These are phyloP conservation scores for Panellus pusillus DNA, from an alignment of 768 basidiomycete species.

Conservation along the genomic window DNA sequence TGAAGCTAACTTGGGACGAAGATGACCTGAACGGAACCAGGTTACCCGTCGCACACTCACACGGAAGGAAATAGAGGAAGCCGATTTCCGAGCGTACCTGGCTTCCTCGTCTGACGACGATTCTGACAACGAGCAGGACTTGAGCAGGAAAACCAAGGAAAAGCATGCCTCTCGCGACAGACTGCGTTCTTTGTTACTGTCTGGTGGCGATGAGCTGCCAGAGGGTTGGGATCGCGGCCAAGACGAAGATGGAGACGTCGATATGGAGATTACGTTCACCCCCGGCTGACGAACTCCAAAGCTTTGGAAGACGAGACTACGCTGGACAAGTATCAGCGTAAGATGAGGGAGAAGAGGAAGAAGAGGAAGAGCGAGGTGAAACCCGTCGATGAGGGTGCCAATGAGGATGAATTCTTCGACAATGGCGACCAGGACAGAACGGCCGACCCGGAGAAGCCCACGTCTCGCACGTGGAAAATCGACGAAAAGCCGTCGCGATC, in stretches of 20 bases:
- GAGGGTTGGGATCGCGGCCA: conserved; percentile 76
- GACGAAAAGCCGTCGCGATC: conserved; percentile 29
- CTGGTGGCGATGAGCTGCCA: conserved; percentile 66
- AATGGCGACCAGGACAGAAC: conserved; percentile 24
- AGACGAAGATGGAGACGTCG: conserved; percentile 53
- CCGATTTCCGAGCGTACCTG: conserved; percentile 81
- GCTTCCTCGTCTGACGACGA: conserved; percentile 71
- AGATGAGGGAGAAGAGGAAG: conserved; percentile 86
- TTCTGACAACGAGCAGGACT: conserved; percentile 34
- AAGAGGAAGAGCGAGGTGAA: conserved; percentile 67
- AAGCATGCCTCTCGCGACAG: conserved; percentile 59
- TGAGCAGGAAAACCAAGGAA: conserved; percentile 29
- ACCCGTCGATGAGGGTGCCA: conserved; percentile 24
- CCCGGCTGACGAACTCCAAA: conserved; percentile 67
- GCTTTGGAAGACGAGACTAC: conserved; percentile 76
- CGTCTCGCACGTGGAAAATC: conserved; percentile 22
- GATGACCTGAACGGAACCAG: conserved; percentile 86
- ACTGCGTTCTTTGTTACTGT: conserved; percentile 75
- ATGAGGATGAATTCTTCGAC: conserved; percentile 79
- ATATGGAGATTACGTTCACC: conserved; percentile 95
- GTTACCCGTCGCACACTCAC: conserved; percentile 78
- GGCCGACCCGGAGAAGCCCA: conserved; percentile 22
- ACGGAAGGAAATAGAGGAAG: conserved; percentile 85
- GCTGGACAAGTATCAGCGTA: conserved; percentile 84
- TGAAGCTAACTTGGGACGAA: conserved; percentile 97